Conservation (phyloP, 148 eudicot species). For the Suaeda aralocaspica region DNA sequence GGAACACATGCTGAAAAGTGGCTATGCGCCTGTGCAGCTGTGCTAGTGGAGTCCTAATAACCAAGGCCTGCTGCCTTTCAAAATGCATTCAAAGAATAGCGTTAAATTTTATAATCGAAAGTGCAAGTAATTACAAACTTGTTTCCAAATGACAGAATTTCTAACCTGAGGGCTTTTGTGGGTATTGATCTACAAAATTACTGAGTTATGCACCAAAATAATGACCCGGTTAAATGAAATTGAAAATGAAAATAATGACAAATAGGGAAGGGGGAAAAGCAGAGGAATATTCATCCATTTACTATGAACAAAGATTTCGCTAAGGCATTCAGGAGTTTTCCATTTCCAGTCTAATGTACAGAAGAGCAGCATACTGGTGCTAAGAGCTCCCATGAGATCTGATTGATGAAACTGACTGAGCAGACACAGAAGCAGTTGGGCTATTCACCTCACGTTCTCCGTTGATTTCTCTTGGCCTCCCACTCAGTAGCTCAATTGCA, state of each 20-base stretch:
- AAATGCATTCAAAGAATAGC: slow-evolving; percentile 15
- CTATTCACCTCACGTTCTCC: slow-evolving; percentile 77
- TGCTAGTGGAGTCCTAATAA: no score
- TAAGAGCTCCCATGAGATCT: slow-evolving; percentile 90
- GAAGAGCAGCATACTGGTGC: slow-evolving; percentile 18
- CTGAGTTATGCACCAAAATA: neutral
- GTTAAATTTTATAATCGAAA: neutral
- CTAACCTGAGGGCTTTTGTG: slow-evolving; percentile 5
- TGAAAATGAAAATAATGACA: neutral
- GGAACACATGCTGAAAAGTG: no score
- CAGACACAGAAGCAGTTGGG: slow-evolving; percentile 94
- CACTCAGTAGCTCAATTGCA: slow-evolving; percentile 65
- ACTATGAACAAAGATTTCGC: slow-evolving; percentile 26
- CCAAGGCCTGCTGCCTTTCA: neutral
- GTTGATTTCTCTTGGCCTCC: slow-evolving; percentile 55
- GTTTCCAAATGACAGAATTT: neutral
- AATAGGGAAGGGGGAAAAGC: neutral
- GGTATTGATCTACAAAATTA: slow-evolving; percentile 25
- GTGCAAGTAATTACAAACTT: slow-evolving; percentile 15
- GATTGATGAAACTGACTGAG: slow-evolving; percentile 79
- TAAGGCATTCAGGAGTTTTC: slow-evolving; percentile 5
- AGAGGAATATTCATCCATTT: slow-evolving; percentile 1
- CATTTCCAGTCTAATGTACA: slow-evolving; percentile 38
- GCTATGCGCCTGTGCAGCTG: neutral
- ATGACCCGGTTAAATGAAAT: neutral